A percentile compares a stretch with the other conserved stretches of the same genome.
Conservation (phyloP, 2,329 filamentous ascomycete genomes). For the Fusarium circinatum region DNA sequence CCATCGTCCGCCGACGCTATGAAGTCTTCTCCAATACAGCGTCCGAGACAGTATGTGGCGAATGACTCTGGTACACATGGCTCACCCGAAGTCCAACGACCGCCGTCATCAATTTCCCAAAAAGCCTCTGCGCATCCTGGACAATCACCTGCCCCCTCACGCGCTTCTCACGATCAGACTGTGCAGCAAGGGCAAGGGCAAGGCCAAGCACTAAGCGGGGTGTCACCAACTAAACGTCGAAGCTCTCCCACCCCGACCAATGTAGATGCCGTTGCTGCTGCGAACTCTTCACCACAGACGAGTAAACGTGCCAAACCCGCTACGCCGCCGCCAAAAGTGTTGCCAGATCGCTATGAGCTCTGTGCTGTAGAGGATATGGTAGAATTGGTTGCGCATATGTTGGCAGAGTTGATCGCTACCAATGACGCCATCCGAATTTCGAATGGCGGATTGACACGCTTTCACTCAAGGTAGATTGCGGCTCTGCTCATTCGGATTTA, state of each 20-base stretch:
- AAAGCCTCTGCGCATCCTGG: constrained; percentile 32
- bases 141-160: constrained; percentile 38
- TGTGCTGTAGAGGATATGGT: constrained; percentile 89
- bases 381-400: constrained; percentile 91
- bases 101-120: constrained; percentile 35
- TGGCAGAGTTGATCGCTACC: constrained; percentile 91
- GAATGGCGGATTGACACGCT: constrained; percentile 88
- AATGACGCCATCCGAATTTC: constrained; percentile 84
- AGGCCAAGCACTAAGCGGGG: constrained; percentile 32
- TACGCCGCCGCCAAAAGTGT: constrained; percentile 61
- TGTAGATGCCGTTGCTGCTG: constrained; percentile 43
- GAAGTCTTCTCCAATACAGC: constrained; percentile 43
- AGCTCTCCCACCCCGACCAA: constrained; percentile 42
- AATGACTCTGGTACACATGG: constrained; percentile 38
- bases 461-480: constrained; percentile 82
- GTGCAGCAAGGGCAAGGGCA: constrained; percentile 20
- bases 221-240: constrained; percentile 50
- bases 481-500: background rate
- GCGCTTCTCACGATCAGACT: constrained; percentile 20
- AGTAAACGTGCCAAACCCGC: constrained; percentile 66
- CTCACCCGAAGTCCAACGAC: constrained; percentile 31
- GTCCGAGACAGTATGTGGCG: constrained; percentile 39
- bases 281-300: constrained; percentile 42
- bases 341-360: constrained; percentile 82
- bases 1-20: constrained; percentile 37